Base-by-base conservation (phyloP, 2,329 filamentous ascomycete species). In the Penicillium corylophilum region DNA sequence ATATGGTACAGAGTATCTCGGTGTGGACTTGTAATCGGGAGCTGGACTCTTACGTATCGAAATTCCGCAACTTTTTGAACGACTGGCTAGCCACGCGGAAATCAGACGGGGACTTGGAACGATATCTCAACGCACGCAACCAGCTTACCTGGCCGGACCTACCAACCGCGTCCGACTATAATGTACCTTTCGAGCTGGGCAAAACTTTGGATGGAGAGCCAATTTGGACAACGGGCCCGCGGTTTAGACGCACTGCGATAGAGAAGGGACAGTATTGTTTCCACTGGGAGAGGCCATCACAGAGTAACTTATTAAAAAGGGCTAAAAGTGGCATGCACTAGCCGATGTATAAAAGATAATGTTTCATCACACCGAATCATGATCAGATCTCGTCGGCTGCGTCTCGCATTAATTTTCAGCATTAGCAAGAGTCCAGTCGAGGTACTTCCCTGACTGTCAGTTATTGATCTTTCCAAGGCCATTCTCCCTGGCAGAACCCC, bases 401-500 rank as follows among this genome's bases (percentile, higher is more conserved):
- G n/a, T n/a, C n/a, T n/a, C n/a, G n/a, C n/a, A n/a, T n/a, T 24
- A 24, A 7, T 24, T 7, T 24, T 7, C 23, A 24, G 23, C 23
- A 24, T 7, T 24, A 4, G 23, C 23, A 24, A 24, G 4, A 7
- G 4, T 24, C 23, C 23, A n/a, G n/a, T n/a, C n/a, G n/a, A n/a
- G n/a, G n/a, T n/a, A n/a, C n/a, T n/a, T n/a, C n/a, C n/a, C n/a
- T n/a, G n/a, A n/a, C n/a, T n/a, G n/a, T n/a, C n/a, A n/a, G n/a
- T n/a, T n/a, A n/a, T n/a, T n/a, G n/a, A n/a, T n/a, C n/a, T n/a
- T n/a, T n/a, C n/a, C n/a, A n/a, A 54, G 55, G 63, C 56, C 60
- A 61, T 43, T 51, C 35, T 53, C 53, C 55, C 48, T 54, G 51
- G 15, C 51, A 49, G 49, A 62, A 69, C 38, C 47, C 54, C 44